These are phyloP conservation scores for Myochromella boudieri DNA, from an alignment of 768 basidiomycete species.

Conservation along the genomic window DNA sequence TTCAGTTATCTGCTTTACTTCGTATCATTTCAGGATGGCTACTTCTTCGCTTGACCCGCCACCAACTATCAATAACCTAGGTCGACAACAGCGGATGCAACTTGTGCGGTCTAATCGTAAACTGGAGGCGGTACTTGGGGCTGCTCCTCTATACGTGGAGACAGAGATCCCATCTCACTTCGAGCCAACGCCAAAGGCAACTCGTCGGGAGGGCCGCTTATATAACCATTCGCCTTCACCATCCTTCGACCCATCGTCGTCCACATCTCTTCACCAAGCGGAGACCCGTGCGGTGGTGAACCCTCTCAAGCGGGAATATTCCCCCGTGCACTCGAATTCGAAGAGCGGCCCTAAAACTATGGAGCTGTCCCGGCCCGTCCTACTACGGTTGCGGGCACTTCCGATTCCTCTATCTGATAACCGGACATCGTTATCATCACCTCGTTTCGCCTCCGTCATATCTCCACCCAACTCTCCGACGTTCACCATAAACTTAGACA, in stretches of 20 bases:
- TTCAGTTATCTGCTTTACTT: not conserved
- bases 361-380: slow-evolving; percentile 18
- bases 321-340: slow-evolving; percentile 9
- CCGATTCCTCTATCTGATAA: slow-evolving; percentile 15
- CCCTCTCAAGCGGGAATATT: slow-evolving; percentile 6
- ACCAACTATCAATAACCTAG: slow-evolving; percentile 50
- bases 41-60: slow-evolving; percentile 26
- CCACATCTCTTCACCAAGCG: slow-evolving; percentile 6
- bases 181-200: slow-evolving; percentile 7
- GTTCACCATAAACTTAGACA: slow-evolving; percentile 19
- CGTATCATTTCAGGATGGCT: slow-evolving; percentile 3
- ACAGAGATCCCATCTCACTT: not conserved
- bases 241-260: slow-evolving; percentile 12
- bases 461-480: slow-evolving; percentile 24
- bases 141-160: slow-evolving; percentile 37
- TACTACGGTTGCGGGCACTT: slow-evolving; percentile 19
- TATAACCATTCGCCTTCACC: slow-evolving; percentile 19
- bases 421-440: slow-evolving; percentile 14
- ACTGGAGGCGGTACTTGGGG: slow-evolving; percentile 53
- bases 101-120: slow-evolving; percentile 61
- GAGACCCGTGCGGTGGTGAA: not conserved
- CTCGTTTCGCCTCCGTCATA: slow-evolving; percentile 14
- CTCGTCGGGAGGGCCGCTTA: slow-evolving; percentile 21
- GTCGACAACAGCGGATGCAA: slow-evolving; percentile 43
- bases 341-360: slow-evolving; percentile 15